Conservation (phyloP, 768 basidiomycete species). For the Lactarius evosmus region DNA sequence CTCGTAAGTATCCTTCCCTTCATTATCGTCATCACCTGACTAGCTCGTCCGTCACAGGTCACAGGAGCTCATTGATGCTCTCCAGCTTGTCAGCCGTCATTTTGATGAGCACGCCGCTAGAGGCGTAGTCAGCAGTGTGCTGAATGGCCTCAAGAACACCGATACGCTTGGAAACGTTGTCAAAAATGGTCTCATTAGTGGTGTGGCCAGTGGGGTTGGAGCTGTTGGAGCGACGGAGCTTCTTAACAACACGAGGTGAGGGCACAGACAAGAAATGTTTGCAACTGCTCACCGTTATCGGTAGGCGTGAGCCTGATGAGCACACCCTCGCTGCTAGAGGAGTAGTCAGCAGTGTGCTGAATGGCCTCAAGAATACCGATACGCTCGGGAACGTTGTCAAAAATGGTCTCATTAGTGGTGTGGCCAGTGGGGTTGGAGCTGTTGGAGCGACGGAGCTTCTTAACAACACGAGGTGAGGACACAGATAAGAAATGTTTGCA, state of each 20-base stretch:
- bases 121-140: background rate
- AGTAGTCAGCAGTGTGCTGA: too few relatives aligned
- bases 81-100: too few relatives aligned
- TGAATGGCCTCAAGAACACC: background rate
- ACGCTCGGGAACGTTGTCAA: too few relatives aligned
- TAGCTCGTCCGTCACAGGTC: background rate
- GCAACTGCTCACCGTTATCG: background rate
- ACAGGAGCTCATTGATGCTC: too few relatives aligned
- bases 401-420: too few relatives aligned
- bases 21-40: background rate
- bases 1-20: background rate
- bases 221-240: background rate
- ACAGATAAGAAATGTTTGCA: too few relatives aligned
- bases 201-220: background rate
- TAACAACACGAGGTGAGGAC: too few relatives aligned
- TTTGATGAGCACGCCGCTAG: too few relatives aligned
- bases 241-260: background rate
- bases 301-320: conserved; percentile 1
- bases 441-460: too few relatives aligned
- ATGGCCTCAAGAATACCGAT: too few relatives aligned
- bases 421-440: too few relatives aligned
- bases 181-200: background rate
- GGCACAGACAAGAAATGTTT: background rate
- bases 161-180: background rate
- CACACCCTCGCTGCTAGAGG: too few relatives aligned